Evolutionary conservation across 306 rosid species (phyloP).

Genomic region (Erythrophleum fordii): DNA sequence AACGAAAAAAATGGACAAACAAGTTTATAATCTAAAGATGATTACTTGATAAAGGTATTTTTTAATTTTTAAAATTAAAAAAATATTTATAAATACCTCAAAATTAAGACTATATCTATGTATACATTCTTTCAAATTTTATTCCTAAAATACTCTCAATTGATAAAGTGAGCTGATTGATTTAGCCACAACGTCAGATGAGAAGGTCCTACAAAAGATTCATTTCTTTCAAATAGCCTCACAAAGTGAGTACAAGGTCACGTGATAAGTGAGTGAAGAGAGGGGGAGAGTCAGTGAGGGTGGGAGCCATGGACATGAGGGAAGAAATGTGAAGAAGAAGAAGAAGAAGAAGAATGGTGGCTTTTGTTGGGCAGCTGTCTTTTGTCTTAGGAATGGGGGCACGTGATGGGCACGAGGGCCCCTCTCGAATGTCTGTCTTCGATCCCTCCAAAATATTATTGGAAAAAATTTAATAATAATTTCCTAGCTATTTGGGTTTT

Average conservation of each 20-base stretch:
- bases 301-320: constrained; percentile 39
- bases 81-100: too few relatives aligned
- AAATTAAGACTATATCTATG: too few relatives aligned
- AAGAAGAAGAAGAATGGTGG: constrained; percentile 19
- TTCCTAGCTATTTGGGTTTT: background rate
- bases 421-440: constrained; percentile 78
- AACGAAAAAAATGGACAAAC: background rate
- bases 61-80: too few relatives aligned
- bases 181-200: background rate
- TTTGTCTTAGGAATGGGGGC: constrained; percentile 45
- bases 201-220: constrained; percentile 41
- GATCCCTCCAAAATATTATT: constrained; percentile 53
- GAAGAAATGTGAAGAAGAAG: constrained; percentile 6
- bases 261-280: constrained; percentile 33
- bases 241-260: constrained; percentile 51
- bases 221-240: constrained; percentile 27
- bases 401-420: constrained; percentile 71
- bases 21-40: too few relatives aligned
- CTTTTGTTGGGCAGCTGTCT: constrained; percentile 58
- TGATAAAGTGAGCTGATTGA: background rate
- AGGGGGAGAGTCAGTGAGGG: background rate
- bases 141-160: background rate
- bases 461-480: background rate
- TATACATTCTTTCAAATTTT: background rate
- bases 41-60: too few relatives aligned